Conservation (phyloP, 352 stramenopile genomes). For the Thalassiosira sp. region DNA sequence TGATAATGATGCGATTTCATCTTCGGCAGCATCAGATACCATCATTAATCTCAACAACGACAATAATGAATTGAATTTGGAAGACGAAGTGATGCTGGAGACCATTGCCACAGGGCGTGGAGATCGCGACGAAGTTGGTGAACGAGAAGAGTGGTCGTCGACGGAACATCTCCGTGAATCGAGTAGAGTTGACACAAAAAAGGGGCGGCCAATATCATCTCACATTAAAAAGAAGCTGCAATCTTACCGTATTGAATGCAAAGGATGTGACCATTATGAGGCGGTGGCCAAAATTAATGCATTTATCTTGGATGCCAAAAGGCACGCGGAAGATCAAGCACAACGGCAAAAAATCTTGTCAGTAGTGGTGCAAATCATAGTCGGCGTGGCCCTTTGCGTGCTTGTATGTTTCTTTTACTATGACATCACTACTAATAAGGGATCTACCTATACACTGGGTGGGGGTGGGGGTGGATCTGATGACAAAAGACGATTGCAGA, state of each 20-base stretch:
- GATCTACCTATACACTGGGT: background rate
- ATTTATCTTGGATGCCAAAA: conserved; percentile 23
- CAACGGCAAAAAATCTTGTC: background rate
- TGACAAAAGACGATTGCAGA: background rate
- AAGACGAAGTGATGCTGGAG: conserved; percentile 35
- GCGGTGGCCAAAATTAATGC: conserved; percentile 26
- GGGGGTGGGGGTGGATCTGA: background rate
- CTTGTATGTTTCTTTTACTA: background rate
- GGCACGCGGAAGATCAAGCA: conserved; percentile 1
- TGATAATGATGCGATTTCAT: background rate
- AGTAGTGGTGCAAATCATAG: background rate
- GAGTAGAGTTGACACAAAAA: conserved; percentile 11
- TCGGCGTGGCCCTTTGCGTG: background rate
- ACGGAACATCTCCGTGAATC: conserved; percentile 11
- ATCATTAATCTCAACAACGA: background rate
- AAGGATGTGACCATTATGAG: conserved; percentile 21
- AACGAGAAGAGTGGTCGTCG: conserved; percentile 33
- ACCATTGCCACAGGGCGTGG: conserved; percentile 25
- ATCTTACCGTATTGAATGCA: conserved; percentile 23
- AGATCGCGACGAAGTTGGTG: conserved; percentile 22
- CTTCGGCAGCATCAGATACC: background rate
- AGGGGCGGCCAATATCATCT: conserved; percentile 6
- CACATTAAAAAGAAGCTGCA: conserved; percentile 13
- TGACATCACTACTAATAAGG: background rate
- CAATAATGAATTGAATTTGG: conserved; percentile 2